Conservation (phyloP, 23 red algal genomes). For the Gracilaria gracilis region DNA sequence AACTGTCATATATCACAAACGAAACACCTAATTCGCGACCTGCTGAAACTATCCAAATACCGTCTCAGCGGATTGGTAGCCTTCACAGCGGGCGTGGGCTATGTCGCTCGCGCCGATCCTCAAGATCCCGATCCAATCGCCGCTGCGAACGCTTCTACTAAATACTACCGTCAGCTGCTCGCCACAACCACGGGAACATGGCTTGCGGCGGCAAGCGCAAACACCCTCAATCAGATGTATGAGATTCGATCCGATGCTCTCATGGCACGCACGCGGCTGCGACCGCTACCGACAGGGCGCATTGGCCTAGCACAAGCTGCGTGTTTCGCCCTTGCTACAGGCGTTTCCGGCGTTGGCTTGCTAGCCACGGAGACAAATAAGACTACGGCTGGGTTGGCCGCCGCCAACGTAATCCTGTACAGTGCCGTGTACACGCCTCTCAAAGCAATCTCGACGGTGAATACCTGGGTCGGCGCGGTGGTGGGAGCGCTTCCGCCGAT, state of each 20-base stretch:
- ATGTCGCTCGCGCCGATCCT: neutral
- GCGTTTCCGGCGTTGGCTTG: conserved; percentile 54
- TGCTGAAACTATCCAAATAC: conserved; percentile 90
- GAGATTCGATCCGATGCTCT: conserved; percentile 81
- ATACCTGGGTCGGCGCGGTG: conserved; percentile 94
- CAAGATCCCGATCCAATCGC: neutral
- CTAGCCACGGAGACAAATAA: conserved; percentile 59
- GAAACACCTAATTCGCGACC: conserved; percentile 13
- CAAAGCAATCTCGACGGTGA: conserved; percentile 80
- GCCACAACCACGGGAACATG: conserved; percentile 73
- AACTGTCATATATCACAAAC: neutral
- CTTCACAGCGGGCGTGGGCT: conserved; percentile 81
- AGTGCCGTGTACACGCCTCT: conserved; percentile 94
- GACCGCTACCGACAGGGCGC: conserved; percentile 86
- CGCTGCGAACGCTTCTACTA: too few relatives aligned
- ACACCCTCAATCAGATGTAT: conserved; percentile 96
- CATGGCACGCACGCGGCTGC: conserved; percentile 86
- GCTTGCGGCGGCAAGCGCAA: conserved; percentile 85
- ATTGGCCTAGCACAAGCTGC: conserved; percentile 62
- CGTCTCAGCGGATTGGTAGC: conserved; percentile 82
- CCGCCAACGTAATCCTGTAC: conserved; percentile 88
- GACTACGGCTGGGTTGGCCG: conserved; percentile 71
- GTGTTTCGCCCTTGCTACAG: conserved; percentile 71
- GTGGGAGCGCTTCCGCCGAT: conserved; percentile 96
- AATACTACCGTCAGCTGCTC: neutral